phyloP scores from a whole-genome alignment of 768 basidiomycete species.

The Hericium rajendrae region DNA sequence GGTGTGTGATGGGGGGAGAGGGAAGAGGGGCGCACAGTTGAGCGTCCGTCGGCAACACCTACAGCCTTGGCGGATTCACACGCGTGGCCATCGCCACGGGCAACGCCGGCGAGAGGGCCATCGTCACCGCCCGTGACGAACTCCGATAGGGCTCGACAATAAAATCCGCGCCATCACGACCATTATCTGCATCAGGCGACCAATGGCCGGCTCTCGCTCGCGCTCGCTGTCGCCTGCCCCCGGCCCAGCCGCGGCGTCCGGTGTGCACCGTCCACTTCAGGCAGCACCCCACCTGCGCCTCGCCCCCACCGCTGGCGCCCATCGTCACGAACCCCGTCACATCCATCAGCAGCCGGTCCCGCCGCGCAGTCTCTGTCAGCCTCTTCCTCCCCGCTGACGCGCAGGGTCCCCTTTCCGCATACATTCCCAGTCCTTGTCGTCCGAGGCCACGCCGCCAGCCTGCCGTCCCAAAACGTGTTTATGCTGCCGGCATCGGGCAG shows the following conservation, averaged over 20 bases:
- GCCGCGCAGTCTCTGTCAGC: too few species aligned
- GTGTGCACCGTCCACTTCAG: too few species aligned
- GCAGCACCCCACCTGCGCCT: too few species aligned
- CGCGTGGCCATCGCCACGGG: constrained; percentile 25
- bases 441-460: too few species aligned
- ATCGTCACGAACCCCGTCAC: too few species aligned
- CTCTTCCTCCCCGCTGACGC: too few species aligned
- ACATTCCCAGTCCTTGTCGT: too few species aligned
- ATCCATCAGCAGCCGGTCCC: too few species aligned
- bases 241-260: neutral
- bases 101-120: constrained; percentile 24
- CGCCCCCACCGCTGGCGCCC: too few species aligned
- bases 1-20: constrained; percentile 14
- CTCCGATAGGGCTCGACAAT: constrained; percentile 19
- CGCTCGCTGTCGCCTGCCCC: constrained; percentile 3
- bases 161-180: constrained; percentile 8
- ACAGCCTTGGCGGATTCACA: constrained; percentile 27
- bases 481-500: too few species aligned
- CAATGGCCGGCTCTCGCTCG: constrained; percentile 4
- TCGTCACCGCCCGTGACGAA: constrained; percentile 28
- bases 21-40: constrained; percentile 18
- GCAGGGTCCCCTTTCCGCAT: too few species aligned
- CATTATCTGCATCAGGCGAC: constrained; percentile 16
- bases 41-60: constrained; percentile 26
- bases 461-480: too few species aligned